A percentile compares a stretch with the other conserved stretches of the same genome.
phyloP scores from a whole-genome alignment of 2,329 filamentous ascomycete species.

The Alternaria sp. region DNA sequence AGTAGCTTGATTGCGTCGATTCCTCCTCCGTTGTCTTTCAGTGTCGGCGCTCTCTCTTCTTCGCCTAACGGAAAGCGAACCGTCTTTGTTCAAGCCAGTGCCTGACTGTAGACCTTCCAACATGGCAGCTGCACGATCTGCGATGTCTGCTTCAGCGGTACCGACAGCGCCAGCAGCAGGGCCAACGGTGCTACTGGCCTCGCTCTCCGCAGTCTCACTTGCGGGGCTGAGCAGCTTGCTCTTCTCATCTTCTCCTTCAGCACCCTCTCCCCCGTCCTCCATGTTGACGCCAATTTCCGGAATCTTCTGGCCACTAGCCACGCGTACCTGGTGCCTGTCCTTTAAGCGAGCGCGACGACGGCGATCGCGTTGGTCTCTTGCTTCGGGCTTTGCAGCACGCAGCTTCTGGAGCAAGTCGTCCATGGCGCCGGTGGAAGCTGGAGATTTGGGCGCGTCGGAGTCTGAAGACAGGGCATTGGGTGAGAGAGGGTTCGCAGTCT shows the following conservation, averaged over 20 bases:
- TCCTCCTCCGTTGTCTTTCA: conserved; percentile 73
- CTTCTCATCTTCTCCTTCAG: conserved; percentile 54
- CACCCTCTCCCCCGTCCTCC: conserved; percentile 25
- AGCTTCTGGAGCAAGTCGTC: conserved; percentile 94
- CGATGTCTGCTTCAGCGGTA: conserved; percentile 69
- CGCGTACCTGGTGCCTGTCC: conserved; percentile 86
- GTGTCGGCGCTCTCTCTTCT: conserved; percentile 80
- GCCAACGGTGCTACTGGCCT: conserved; percentile 31
- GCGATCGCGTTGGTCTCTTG: conserved; percentile 86
- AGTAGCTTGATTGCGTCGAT: conserved; percentile 57
- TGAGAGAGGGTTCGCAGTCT: conserved; percentile 62
- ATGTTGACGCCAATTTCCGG: conserved; percentile 71
- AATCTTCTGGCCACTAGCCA: conserved; percentile 89
- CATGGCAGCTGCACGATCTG: conserved; percentile 81
- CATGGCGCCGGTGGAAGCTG: conserved; percentile 88
- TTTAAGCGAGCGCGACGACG: conserved; percentile 86
- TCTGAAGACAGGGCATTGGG: conserved; percentile 56
- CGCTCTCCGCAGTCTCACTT: conserved; percentile 40
- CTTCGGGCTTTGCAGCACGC: conserved; percentile 88
- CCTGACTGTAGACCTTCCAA: conserved; percentile 79
- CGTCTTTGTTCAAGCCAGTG: conserved; percentile 59
- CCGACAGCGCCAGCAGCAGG: conserved; percentile 45
- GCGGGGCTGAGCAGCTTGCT: conserved; percentile 60
- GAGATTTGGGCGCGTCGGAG: conserved; percentile 59
- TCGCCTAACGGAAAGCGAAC: conserved; percentile 64